A percentile compares a stretch with the other conserved stretches of the same genome.
Conservation (phyloP, 805 yeast species). For the Sugiyamaella mastotermitis region DNA sequence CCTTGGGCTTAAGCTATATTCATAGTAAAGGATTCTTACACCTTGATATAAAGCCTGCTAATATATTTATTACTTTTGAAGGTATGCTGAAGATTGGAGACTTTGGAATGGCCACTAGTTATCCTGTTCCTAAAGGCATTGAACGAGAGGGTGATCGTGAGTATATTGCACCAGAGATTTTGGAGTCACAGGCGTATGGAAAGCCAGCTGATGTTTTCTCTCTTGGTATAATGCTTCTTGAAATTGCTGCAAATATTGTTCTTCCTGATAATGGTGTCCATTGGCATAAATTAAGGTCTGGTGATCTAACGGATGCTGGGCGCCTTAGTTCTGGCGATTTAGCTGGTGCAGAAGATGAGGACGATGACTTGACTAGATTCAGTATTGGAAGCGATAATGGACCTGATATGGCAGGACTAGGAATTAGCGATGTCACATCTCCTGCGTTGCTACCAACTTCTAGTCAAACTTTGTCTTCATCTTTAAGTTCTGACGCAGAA, state of each 20-base stretch:
- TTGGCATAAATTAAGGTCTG: conserved; percentile 93
- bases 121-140: conserved; percentile 54
- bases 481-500: not conserved
- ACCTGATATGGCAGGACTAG: not conserved
- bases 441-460: conserved; percentile 1
- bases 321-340: conserved; percentile 63
- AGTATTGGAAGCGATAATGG: conserved; percentile 3
- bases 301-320: conserved; percentile 94
- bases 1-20: conserved; percentile 72
- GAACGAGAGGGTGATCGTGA: conserved; percentile 97
- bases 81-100: conserved; percentile 93
- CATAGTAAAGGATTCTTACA: conserved; percentile 76
- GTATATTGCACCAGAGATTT: conserved; percentile 95
- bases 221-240: conserved; percentile 88
- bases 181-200: conserved; percentile 74
- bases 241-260: conserved; percentile 91
- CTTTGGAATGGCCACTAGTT: conserved; percentile 85
- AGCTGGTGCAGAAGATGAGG: conserved; percentile 19
- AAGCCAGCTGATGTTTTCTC: conserved; percentile 93
- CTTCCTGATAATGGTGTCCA: conserved; percentile 94
- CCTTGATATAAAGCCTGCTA: conserved; percentile 92
- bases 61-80: conserved; percentile 88
- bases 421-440: not conserved
- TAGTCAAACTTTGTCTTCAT: not conserved
- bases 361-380: conserved; percentile 3